phyloP scores from a whole-genome alignment of 768 basidiomycete genomes.

The Glaciozyma antarctica region DNA sequence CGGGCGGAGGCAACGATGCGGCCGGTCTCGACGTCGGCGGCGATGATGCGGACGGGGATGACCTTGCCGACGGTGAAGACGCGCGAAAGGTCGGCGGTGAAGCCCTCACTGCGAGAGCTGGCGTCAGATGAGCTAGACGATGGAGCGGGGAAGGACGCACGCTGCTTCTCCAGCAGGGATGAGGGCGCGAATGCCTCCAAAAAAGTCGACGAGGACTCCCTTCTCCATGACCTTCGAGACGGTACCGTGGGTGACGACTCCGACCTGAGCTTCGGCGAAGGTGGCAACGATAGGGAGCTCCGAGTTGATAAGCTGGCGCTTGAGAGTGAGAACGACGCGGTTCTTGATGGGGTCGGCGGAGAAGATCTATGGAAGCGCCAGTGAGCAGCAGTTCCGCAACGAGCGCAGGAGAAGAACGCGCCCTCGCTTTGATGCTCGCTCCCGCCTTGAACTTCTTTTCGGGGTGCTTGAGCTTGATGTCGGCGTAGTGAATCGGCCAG shows the following conservation, averaged over 20 bases:
- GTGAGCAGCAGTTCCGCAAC: neutral
- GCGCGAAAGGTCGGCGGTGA: constrained; percentile 42
- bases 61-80: constrained; percentile 71
- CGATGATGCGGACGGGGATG: constrained; percentile 69
- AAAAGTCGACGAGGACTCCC: constrained; percentile 76
- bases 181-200: constrained; percentile 72
- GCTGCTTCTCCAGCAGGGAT: constrained; percentile 73
- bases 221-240: constrained; percentile 75
- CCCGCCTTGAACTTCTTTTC: constrained; percentile 81
- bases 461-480: constrained; percentile 81
- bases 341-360: constrained; percentile 70
- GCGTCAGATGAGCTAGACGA: neutral
- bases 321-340: constrained; percentile 76
- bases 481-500: constrained; percentile 91
- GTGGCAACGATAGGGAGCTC: constrained; percentile 58
- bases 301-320: constrained; percentile 79
- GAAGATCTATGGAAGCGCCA: constrained; percentile 52
- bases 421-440: constrained; percentile 70
- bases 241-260: constrained; percentile 67
- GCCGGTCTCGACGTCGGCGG: constrained; percentile 50
- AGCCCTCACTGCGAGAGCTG: constrained; percentile 52
- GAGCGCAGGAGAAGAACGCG: constrained; percentile 41
- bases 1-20: constrained; percentile 78
- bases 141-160: constrained; percentile 35
- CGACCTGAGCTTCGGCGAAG: constrained; percentile 59